A percentile compares a stretch with the other conserved stretches of the same genome.
These are phyloP conservation scores for Magnolia officinalis DNA, from an alignment of 164 flowering plant genomes.

Conservation along the genomic window DNA sequence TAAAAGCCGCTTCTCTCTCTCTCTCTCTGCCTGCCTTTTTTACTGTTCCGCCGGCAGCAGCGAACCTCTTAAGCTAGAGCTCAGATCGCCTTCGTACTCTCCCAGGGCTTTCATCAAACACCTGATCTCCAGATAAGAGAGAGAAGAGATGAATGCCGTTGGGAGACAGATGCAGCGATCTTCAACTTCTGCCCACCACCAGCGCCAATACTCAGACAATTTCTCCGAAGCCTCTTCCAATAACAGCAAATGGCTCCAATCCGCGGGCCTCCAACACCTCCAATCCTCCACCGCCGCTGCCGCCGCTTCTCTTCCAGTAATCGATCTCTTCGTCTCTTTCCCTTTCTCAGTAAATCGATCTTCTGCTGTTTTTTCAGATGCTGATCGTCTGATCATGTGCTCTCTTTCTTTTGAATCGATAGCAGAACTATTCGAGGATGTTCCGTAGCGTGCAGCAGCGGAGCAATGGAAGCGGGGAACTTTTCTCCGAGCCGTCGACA, in stretches of 20 bases:
- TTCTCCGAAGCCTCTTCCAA: conserved; percentile 52
- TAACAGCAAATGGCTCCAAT: conserved; percentile 56
- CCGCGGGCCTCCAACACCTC: conserved; percentile 57
- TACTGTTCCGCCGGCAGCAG: not conserved
- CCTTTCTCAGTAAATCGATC: not conserved
- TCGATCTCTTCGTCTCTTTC: not conserved
- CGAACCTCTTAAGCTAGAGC: not conserved
- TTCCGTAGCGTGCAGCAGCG: conserved; percentile 49
- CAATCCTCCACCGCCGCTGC: conserved; percentile 33
- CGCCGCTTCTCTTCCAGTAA: conserved; percentile 37
- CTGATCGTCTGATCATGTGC: not conserved
- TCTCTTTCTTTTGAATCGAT: conserved; percentile 4
- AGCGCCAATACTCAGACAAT: conserved; percentile 74
- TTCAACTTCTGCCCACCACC: conserved; percentile 58
- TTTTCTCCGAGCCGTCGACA: conserved; percentile 53
- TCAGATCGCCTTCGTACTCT: not conserved
- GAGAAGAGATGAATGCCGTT: conserved; percentile 45
- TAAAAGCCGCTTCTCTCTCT: not conserved
- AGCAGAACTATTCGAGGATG: conserved; percentile 54
- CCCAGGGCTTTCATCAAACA: not conserved
- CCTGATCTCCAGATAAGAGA: not conserved
- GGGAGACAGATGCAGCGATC: conserved; percentile 69
- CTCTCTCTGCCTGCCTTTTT: not conserved
- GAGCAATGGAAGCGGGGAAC: conserved; percentile 44
- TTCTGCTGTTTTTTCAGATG: not conserved